Evolutionary conservation across 192 early-diverging fungal species (phyloP).

Genomic region (Linnemannia hyalina): DNA sequence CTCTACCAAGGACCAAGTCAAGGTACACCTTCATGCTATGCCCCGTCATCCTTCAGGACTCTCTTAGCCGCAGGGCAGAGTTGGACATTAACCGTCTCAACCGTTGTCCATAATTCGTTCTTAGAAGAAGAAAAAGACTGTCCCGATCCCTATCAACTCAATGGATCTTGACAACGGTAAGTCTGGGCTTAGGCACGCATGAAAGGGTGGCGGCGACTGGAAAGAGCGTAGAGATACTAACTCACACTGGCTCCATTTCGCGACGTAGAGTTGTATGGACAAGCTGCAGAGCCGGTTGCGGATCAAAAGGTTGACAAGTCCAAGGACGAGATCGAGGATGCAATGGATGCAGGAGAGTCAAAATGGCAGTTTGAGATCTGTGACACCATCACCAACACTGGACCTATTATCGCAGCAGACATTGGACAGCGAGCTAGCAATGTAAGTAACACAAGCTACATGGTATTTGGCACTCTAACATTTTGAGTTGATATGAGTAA

Average conservation of each 20-base stretch:
- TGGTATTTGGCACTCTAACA: neutral
- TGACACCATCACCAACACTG: slow-evolving; percentile 83
- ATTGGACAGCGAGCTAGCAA: slow-evolving; percentile 73
- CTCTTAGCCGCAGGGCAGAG: too few relatives aligned
- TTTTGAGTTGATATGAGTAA: neutral
- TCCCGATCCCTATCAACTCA: slow-evolving; percentile 7
- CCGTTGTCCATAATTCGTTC: neutral
- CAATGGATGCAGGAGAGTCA: slow-evolving; percentile 39
- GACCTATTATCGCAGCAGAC: slow-evolving; percentile 81
- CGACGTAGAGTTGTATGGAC: slow-evolving; percentile 49
- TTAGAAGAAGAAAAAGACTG: slow-evolving; percentile 41
- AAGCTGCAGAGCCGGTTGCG: slow-evolving; percentile 22
- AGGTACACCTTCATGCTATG: slow-evolving; percentile 5
- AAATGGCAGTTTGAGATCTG: slow-evolving; percentile 76
- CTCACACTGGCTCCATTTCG: too few relatives aligned
- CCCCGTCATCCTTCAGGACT: neutral
- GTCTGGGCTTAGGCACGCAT: neutral
- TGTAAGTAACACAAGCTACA: neutral
- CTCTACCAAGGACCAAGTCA: slow-evolving; percentile 49
- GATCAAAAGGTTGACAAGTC: slow-evolving; percentile 39
- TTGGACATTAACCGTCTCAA: neutral
- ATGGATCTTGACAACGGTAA: slow-evolving; percentile 55
- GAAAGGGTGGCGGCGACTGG: neutral
- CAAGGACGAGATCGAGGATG: slow-evolving; percentile 48
- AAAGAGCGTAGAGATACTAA: neutral